Conservation (phyloP, 495 filamentous ascomycete species). For the Talaromyces borbonicus region DNA sequence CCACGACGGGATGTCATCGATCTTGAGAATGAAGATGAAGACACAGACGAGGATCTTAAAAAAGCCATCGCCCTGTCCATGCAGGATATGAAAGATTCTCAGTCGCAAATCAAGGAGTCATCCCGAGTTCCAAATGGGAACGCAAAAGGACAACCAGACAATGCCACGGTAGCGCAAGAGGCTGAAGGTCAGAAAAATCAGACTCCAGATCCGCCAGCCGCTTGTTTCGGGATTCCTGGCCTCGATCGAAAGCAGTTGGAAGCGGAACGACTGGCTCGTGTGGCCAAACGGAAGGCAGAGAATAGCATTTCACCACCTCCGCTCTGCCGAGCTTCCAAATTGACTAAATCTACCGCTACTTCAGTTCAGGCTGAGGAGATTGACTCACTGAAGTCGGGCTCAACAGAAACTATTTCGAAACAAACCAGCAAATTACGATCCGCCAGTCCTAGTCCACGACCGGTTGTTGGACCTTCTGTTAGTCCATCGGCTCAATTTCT, state of each 20-base stretch:
- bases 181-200: not conserved
- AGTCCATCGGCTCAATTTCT: conserved; percentile 49
- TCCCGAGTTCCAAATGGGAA: not conserved
- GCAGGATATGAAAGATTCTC: conserved; percentile 10
- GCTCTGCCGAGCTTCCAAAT: conserved; percentile 14
- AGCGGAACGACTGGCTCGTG: conserved; percentile 64
- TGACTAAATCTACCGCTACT: conserved; percentile 8
- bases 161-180: not conserved
- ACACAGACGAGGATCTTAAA: conserved; percentile 42
- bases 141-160: not conserved
- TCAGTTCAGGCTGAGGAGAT: not conserved
- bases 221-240: conserved; percentile 29
- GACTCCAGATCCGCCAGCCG: not conserved
- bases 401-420: not conserved
- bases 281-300: conserved; percentile 49
- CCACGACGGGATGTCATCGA: conserved; percentile 29
- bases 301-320: conserved; percentile 29
- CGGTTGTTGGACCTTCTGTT: conserved; percentile 11
- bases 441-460: not conserved
- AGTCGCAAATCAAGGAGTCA: not conserved
- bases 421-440: not conserved
- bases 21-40: conserved; percentile 26
- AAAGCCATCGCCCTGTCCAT: conserved; percentile 46
- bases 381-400: not conserved
- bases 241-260: conserved; percentile 80